phyloP scores from a whole-genome alignment of 2,329 filamentous ascomycete species.

The Didymella sp. region DNA sequence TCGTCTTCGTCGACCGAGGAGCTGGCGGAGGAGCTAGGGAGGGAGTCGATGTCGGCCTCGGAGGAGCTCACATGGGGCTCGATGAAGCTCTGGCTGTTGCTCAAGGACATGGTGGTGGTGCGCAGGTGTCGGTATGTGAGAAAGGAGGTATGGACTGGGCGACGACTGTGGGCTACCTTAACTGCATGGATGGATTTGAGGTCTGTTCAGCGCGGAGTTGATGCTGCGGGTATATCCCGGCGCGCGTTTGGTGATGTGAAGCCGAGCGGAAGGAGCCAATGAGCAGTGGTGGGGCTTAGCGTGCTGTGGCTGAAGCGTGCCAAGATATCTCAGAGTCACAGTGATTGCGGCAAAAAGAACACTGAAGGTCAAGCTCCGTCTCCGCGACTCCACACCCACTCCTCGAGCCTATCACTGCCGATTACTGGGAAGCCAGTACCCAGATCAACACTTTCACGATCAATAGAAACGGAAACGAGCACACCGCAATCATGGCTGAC shows the following conservation, averaged over 20 bases:
- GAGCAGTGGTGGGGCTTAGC: constrained; percentile 35
- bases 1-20: constrained; percentile 64
- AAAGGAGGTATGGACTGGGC: background rate
- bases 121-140: background rate
- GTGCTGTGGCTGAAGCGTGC: constrained; percentile 17
- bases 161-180: constrained; percentile 25
- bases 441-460: constrained; percentile 9
- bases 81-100: constrained; percentile 49
- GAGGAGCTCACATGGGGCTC: constrained; percentile 40
- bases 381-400: constrained; percentile 17
- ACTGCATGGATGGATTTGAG: constrained; percentile 27
- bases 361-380: constrained; percentile 20
- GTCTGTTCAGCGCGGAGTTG: constrained; percentile 8
- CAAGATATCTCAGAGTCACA: constrained; percentile 15
- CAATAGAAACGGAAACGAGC: constrained; percentile 15
- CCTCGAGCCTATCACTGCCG: constrained; percentile 12
- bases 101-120: constrained; percentile 43
- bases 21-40: constrained; percentile 60
- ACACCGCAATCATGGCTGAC: constrained; percentile 61
- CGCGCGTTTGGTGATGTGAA: constrained; percentile 28
- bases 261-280: constrained; percentile 31
- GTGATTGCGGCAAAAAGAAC: constrained; percentile 28
- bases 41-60: constrained; percentile 55
- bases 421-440: constrained; percentile 1
- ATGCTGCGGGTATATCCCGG: constrained; percentile 20